phyloP scores from a whole-genome alignment of 2,329 filamentous ascomycete genomes.

The Fusarium sp. region DNA sequence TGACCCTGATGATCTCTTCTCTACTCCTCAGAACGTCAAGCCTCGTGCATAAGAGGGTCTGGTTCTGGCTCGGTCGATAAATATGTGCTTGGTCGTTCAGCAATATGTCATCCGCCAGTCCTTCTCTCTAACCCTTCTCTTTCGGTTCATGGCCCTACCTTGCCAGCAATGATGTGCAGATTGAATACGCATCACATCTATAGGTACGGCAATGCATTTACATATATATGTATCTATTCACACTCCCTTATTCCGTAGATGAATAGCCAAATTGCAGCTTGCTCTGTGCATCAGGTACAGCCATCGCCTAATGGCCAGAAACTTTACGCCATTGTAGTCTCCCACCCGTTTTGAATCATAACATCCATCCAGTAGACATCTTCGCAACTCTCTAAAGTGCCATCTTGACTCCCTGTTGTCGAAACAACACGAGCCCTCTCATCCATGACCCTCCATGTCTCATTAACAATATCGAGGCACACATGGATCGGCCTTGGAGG shows the following conservation, averaged over 20 bases:
- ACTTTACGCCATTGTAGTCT: constrained; percentile 24
- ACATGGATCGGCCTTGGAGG: neutral
- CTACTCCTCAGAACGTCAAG: neutral
- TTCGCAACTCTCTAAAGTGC: neutral
- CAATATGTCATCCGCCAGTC: neutral
- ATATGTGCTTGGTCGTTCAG: neutral
- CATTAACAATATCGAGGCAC: neutral
- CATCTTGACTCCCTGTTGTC: neutral
- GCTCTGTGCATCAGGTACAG: neutral
- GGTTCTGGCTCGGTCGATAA: neutral
- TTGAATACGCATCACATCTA: neutral
- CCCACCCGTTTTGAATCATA: constrained; percentile 32
- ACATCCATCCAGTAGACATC: constrained; percentile 32
- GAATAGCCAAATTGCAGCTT: neutral
- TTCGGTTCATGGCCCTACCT: neutral
- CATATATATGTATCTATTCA: neutral
- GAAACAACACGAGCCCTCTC: neutral
- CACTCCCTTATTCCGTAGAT: neutral
- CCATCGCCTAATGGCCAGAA: no score
- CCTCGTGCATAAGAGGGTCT: neutral
- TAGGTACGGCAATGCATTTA: neutral
- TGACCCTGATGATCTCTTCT: neutral
- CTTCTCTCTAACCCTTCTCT: neutral
- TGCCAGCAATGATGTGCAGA: neutral
- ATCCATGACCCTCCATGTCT: constrained; percentile 27